Evolutionary conservation across 2,329 filamentous ascomycete species (phyloP), one percentile per base, ranked within the genome.

Genomic region (Cytospora mali): DNA sequence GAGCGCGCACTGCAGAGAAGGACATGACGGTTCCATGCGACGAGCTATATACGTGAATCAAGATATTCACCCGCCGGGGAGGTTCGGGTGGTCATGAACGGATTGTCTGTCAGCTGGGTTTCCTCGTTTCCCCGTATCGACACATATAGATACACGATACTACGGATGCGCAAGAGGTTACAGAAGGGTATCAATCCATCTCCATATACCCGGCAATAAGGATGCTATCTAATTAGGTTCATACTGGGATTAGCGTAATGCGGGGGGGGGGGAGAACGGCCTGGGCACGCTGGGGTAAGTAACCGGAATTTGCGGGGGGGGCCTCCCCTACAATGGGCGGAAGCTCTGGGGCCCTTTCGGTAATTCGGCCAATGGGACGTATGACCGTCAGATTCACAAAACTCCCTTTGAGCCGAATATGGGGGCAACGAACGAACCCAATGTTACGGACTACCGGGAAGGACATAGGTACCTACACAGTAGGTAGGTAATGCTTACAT

Each of bases 351-450:
- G n/a, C n/a, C n/a, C 67, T 64, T 72, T 75, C 79, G 79, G 79
- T 71, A 78, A 75, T 74, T 79, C 75, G 79, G 75, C 76, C 78
- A 79, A 79, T 78, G 73, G 74, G 74, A 75, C 72, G 61, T 62
- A 54, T 21, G 42, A 46, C 42, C n/a, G 42, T 46, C 42, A 46
- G 42, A 58, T n/a, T n/a, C n/a, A n/a, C 51, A 62, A 69, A 68
- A 63, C 62, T 69, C 71, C 75, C 75, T 69, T 77, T 76, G 71
- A 75, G 71, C 75, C 75, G 75, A 76, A 67, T 66, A 67, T 66
- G 67, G 59, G 42, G 62, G 63, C 61, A 64, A 62, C 62, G 56
- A 59, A 62, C 64, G 23, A 23, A 29, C 9, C 31, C 31, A 33
- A 6, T 33, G 3, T 13, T 10, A 21, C 42, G 42, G 42, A 46